phyloP scores from a whole-genome alignment of 768 basidiomycete genomes.

The Wakefieldia striispora region DNA sequence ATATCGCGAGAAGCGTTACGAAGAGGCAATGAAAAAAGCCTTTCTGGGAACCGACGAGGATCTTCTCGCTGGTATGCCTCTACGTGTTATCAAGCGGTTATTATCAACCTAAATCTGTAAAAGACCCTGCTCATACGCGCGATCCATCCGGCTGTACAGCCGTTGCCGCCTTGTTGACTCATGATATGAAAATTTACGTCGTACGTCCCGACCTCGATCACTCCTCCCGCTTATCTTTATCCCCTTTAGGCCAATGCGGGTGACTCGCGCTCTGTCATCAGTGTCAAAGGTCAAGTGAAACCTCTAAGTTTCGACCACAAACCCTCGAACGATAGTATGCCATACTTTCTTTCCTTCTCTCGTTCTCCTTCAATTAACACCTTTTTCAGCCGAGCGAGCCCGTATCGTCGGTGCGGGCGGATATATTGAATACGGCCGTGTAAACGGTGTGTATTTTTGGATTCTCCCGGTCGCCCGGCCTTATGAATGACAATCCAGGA shows the following conservation, averaged over 20 bases:
- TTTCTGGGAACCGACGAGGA: constrained; percentile 96
- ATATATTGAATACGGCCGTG: constrained; percentile 94
- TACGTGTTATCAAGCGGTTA: not conserved
- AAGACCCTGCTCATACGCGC: constrained; percentile 81
- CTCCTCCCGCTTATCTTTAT: not conserved
- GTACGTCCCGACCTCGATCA: constrained; percentile 43
- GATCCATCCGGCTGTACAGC: constrained; percentile 98
- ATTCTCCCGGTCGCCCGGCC: not conserved
- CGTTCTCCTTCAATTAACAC: not conserved
- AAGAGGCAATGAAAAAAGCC: constrained; percentile 76
- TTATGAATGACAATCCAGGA: constrained; percentile 38
- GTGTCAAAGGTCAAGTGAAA: constrained; percentile 81
- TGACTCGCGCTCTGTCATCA: constrained; percentile 89
- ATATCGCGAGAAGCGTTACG: constrained; percentile 70
- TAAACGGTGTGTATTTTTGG: constrained; percentile 68
- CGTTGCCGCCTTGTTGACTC: constrained; percentile 80
- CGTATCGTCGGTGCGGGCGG: constrained; percentile 92
- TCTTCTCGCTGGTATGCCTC: constrained; percentile 69
- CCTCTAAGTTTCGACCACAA: constrained; percentile 95
- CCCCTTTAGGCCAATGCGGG: constrained; percentile 87
- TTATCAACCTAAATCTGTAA: constrained; percentile 7
- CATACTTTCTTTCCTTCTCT: not conserved
- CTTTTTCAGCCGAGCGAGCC: constrained; percentile 65
- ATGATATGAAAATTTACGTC: constrained; percentile 74
- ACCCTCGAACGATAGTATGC: constrained; percentile 79